Evolutionary conservation across 768 basidiomycete genomes (phyloP).

Genomic region (Myochromella boudieri): DNA sequence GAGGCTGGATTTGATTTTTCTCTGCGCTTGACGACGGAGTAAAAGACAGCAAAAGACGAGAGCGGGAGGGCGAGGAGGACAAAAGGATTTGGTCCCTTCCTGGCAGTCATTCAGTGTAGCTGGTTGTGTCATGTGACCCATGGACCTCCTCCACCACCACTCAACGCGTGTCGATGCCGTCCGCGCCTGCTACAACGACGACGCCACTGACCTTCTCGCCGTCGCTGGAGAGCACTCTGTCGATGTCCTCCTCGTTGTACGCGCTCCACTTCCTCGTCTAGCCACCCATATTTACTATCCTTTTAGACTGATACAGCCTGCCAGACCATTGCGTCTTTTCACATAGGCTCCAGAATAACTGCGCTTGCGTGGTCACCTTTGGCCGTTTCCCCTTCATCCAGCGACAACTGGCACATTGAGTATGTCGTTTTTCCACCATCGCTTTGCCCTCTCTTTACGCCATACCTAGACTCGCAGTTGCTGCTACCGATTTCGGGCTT

Average conservation of each 20-base stretch:
- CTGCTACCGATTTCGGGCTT: constrained; percentile 67
- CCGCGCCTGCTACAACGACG: constrained; percentile 61
- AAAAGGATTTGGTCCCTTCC: constrained; percentile 61
- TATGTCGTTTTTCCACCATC: constrained; percentile 30
- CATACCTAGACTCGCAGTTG: constrained; percentile 59
- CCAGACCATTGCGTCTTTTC: constrained; percentile 64
- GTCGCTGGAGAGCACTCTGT: constrained; percentile 74
- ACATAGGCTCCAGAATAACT: constrained; percentile 69
- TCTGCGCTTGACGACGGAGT: constrained; percentile 51
- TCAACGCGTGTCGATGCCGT: constrained; percentile 61
- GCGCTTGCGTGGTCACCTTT: constrained; percentile 78
- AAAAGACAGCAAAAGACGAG: constrained; percentile 59
- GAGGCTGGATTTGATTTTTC: constrained; percentile 62
- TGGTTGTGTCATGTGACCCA: constrained; percentile 23
- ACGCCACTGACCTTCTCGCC: constrained; percentile 69
- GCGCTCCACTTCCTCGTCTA: constrained; percentile 21
- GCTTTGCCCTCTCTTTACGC: neutral
- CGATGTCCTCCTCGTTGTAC: constrained; percentile 64
- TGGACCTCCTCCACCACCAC: constrained; percentile 64
- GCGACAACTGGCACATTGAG: constrained; percentile 74
- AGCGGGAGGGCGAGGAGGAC: constrained; percentile 56
- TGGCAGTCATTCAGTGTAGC: constrained; percentile 18
- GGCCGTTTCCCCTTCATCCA: constrained; percentile 62
- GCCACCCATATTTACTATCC: constrained; percentile 1
- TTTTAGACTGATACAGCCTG: constrained; percentile 42